Base-by-base conservation (phyloP, 2,329 filamentous ascomycete genomes). In the Raffaelea deltoideospora region DNA sequence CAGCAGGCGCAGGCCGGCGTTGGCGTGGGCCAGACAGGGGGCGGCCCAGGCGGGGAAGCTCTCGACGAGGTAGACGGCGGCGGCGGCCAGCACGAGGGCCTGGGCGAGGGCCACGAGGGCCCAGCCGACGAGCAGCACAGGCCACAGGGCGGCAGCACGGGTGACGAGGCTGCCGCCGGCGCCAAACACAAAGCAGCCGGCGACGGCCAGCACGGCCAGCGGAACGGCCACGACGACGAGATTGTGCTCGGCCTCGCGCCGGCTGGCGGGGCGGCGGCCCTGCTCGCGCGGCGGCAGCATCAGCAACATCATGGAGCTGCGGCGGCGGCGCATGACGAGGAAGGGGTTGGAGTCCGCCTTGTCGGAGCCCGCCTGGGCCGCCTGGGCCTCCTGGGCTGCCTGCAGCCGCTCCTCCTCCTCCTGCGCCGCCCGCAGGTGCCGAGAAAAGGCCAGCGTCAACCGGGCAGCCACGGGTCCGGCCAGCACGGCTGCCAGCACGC, bases 241-340 rank as follows among this genome's bases (percentile, higher is more conserved):
- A 31, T 50, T 51, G 34, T 53, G 49, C 42, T 58, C 55, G 10
- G 55, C 48, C 41, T 56, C 49, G 19, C 54, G 50, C n/a, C 17
- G 33, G 8, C 22, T 2, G 37, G 22, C 18, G 17, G 8, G 22
- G 10, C 23, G 15, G 19, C 18, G 30, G n/a, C 18, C n/a, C 8
- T 3, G 33, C 3, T 17, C 6, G 10, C 13, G 7, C 31, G 6
- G 5, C 31, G 18, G 32, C 28, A 2, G 38, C 23, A 26, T 13
- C 8, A 13, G n/a, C 10, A 31, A 3, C 6, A 21, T 6, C 18
- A 20, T 21, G n/a, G 30, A 31, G n/a, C 18, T 26, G 23, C 4
- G 26, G n/a, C 17, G 28, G 19, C 22, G 32, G 24, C 29, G 31
- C n/a, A n/a, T n/a, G n/a, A n/a, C n/a, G 19, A 3, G 29, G 34